Evolutionary conservation across 192 early-diverging fungal species (phyloP).

Genomic region (Blastocladiella britannica): DNA sequence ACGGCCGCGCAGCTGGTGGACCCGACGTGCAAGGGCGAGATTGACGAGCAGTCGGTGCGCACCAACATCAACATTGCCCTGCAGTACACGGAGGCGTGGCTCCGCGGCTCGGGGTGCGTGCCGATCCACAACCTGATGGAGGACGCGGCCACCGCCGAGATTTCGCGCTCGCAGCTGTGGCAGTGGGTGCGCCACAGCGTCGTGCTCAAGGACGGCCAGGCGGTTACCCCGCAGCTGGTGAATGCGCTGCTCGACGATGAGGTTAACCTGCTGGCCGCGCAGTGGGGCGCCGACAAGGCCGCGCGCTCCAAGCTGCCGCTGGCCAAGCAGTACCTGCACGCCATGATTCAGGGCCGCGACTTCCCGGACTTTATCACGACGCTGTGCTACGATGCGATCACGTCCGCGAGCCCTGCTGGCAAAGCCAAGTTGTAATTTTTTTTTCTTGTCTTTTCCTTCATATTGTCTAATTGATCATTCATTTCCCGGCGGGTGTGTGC

Average conservation of each 20-base stretch:
- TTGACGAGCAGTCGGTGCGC: slow-evolving; percentile 80
- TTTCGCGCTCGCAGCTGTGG: slow-evolving; percentile 88
- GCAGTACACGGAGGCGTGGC: slow-evolving; percentile 90
- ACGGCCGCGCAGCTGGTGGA: slow-evolving; percentile 63
- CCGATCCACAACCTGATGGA: slow-evolving; percentile 98
- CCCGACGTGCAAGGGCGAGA: slow-evolving; percentile 43
- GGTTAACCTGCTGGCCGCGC: slow-evolving; percentile 42
- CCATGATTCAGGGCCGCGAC: slow-evolving; percentile 55
- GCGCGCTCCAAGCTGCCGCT: slow-evolving; percentile 35
- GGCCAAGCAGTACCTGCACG: slow-evolving; percentile 47
- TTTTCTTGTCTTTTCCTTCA: neutral
- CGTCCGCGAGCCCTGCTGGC: slow-evolving; percentile 15
- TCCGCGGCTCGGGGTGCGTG: slow-evolving; percentile 82
- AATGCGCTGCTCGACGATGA: slow-evolving; percentile 75
- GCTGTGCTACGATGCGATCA: slow-evolving; percentile 76
- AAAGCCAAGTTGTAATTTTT: slow-evolving; percentile 6
- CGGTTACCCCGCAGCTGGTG: slow-evolving; percentile 56
- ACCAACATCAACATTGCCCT: slow-evolving; percentile 81
- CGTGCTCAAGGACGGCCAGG: slow-evolving; percentile 58
- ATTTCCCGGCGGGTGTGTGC: too few species aligned
- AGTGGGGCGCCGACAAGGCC: slow-evolving; percentile 40
- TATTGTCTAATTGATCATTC: too few species aligned
- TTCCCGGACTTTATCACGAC: slow-evolving; percentile 91
- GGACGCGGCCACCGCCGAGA: slow-evolving; percentile 95
- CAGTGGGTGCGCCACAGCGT: slow-evolving; percentile 85